Base-by-base conservation (phyloP, 176 grass and related monocot species). In the Chrysopogon serrulatus region DNA sequence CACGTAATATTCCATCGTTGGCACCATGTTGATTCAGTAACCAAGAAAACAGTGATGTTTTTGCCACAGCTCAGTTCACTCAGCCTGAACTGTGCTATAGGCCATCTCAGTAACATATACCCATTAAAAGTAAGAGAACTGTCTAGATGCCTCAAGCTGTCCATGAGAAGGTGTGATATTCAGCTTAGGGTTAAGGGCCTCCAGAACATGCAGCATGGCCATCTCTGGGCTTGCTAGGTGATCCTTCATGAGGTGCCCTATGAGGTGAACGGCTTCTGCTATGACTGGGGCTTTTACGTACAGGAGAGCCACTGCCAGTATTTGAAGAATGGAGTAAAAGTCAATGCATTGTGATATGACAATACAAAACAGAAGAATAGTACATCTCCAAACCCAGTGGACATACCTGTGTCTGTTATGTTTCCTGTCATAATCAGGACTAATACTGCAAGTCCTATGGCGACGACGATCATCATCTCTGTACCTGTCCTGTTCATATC, bases 381-480 rank as follows among this genome's bases (percentile, higher is more conserved):
- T 8, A 34, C 11, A 57, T 85, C 64, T 44, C 74, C 18, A 35
- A 56, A 18, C 48, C 84, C 35, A 48, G 9, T 45, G 47, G 27
- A 15, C 48, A 87, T 82, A 77, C 85, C 79, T 82, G 61, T 23
- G 10, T 43, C 62, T 87, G 85, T 17, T 47, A 87, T 75, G 79
- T 76, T 63, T 87, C 79, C 74, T 92, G 48, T 90, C 76, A 79
- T 90, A 70, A 84, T 87, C 91, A 84, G 89, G 86, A 65, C 91
- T 94, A 41, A 78, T 75, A 65, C 92, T 84, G 34, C 15, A 54
- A 67, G 83, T 91, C 54, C 78, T 86, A 23, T 27, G 54, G 35
- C 33, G 51, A 23, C 18, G 86, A 60, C 85, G 62, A 61, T 82
- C 75, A 54, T 19, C 69, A 9, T 84, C 92, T 84, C 57, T 86